phyloP scores from a whole-genome alignment of 345 rosid species.

The Citrus australasica region DNA sequence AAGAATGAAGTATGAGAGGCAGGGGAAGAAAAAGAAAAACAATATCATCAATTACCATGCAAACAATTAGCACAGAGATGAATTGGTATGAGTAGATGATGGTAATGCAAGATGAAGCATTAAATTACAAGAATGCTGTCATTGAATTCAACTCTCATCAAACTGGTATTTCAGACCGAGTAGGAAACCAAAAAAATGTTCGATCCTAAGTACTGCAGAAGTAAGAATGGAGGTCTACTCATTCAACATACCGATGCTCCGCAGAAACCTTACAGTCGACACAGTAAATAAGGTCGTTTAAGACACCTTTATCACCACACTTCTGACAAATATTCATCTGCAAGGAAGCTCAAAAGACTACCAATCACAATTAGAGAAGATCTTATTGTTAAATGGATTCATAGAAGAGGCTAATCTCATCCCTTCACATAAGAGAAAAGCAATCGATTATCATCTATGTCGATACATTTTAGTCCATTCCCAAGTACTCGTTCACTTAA shows the following conservation, averaged over 20 bases:
- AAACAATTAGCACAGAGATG: background rate
- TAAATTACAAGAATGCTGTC: background rate
- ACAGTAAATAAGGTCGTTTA: conserved; percentile 16
- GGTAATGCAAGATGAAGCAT: background rate
- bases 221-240: background rate
- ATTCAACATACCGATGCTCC: conserved; percentile 21
- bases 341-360: background rate
- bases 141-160: background rate
- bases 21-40: background rate
- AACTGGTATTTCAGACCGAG: background rate
- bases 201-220: background rate
- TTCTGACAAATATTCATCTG: conserved; percentile 27
- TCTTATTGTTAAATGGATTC: background rate
- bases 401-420: background rate
- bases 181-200: background rate
- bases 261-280: conserved; percentile 13
- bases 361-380: background rate
- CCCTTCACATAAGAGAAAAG: background rate
- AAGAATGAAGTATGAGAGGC: background rate
- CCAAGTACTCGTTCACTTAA: background rate
- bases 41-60: background rate
- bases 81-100: background rate
- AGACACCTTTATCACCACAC: conserved; percentile 18
- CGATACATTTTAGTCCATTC: background rate
- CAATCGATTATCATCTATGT: background rate